Percentiles rank a stretch among this genome's conserved stretches.
phyloP scores from a whole-genome alignment of 768 basidiomycete genomes.

The Naganishia onofrii region DNA sequence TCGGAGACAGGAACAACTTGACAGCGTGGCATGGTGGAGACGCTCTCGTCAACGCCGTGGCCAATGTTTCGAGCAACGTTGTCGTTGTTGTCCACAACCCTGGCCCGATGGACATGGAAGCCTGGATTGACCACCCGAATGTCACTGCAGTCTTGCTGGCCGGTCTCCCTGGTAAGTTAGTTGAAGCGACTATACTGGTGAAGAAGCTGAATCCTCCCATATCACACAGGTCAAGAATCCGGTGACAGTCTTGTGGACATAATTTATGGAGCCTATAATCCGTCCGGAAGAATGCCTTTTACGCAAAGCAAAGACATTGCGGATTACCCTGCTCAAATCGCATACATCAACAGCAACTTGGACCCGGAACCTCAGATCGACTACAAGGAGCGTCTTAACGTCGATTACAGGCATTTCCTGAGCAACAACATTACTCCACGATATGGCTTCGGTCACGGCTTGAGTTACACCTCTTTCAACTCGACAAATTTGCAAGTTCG shows the following conservation, averaged over 20 bases:
- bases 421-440: conserved; percentile 57
- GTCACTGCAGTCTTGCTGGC: conserved; percentile 65
- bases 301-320: conserved; percentile 66
- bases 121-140: conserved; percentile 74
- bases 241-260: conserved; percentile 73
- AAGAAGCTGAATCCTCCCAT: neutral
- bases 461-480: conserved; percentile 78
- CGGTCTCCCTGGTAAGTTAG: conserved; percentile 24
- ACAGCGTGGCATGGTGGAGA: conserved; percentile 75
- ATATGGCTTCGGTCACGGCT: conserved; percentile 81
- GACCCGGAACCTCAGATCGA: conserved; percentile 58
- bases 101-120: conserved; percentile 57
- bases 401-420: conserved; percentile 61
- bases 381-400: conserved; percentile 67
- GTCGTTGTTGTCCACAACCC: conserved; percentile 76
- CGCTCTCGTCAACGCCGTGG: conserved; percentile 63
- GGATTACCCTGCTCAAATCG: conserved; percentile 62
- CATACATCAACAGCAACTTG: conserved; percentile 54
- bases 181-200: too few relatives aligned
- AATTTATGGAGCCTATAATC: conserved; percentile 70
- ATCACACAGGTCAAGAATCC: conserved; percentile 60
- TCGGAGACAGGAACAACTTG: conserved; percentile 68
- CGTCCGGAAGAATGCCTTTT: conserved; percentile 69
- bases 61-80: conserved; percentile 53
- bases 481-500: conserved; percentile 63